These are phyloP conservation scores for Alternaria sp. DNA, from an alignment of 2,329 filamentous ascomycete genomes.

Conservation along the genomic window DNA sequence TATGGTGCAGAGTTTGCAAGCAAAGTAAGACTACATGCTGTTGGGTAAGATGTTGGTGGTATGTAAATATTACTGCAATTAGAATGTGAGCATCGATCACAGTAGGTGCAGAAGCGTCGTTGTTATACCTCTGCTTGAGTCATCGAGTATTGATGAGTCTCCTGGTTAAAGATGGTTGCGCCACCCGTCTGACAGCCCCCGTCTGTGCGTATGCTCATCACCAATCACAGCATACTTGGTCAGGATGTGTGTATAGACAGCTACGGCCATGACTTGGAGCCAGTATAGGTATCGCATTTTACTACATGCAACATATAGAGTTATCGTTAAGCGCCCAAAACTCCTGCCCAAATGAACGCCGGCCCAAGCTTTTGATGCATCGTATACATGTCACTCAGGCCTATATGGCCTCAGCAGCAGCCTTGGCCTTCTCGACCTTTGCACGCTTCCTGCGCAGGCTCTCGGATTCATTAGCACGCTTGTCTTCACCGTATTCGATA, in stretches of 20 bases:
- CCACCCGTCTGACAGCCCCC: slow-evolving; percentile 3
- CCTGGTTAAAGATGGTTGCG: background rate
- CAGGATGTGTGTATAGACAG: background rate
- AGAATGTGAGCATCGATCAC: no score
- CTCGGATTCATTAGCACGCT: slow-evolving; percentile 89
- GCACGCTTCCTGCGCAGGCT: slow-evolving; percentile 88
- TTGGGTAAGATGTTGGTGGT: background rate
- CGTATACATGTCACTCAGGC: slow-evolving; percentile 5
- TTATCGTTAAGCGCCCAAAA: slow-evolving; percentile 17
- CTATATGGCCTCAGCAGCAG: slow-evolving; percentile 40
- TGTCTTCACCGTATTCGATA: slow-evolving; percentile 95
- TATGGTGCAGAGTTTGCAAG: background rate
- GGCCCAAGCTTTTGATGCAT: slow-evolving; percentile 21
- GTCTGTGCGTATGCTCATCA: background rate
- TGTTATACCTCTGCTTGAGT: slow-evolving; percentile 6
- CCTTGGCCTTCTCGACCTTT: slow-evolving; percentile 74
- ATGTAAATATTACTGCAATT: background rate
- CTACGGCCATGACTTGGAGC: slow-evolving; percentile 3
- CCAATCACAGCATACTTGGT: background rate
- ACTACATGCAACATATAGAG: slow-evolving; percentile 11
- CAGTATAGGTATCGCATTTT: slow-evolving; percentile 6
- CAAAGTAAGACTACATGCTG: background rate
- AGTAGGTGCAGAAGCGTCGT: background rate
- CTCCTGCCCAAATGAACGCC: slow-evolving; percentile 27
- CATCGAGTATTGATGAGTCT: background rate